These are phyloP conservation scores for Hortaea werneckii DNA, from an alignment of 2,329 filamentous ascomycete genomes.

Conservation along the genomic window DNA sequence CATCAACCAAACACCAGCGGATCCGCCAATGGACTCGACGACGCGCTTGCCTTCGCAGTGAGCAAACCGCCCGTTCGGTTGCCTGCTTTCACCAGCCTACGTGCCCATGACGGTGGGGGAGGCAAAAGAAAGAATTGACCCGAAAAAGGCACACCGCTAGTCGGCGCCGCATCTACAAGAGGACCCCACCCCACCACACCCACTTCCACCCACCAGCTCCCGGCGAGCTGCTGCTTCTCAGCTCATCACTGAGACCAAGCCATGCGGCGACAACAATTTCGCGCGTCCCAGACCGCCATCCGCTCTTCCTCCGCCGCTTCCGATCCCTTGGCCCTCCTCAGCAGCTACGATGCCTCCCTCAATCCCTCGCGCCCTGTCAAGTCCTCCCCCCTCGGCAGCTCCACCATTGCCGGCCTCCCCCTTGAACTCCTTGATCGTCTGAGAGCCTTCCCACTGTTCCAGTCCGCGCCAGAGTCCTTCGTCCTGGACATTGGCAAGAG, in stretches of 20 bases:
- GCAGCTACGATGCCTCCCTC: conserved; percentile 84
- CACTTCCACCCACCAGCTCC: no score
- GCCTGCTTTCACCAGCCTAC: no score
- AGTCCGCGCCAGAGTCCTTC: conserved; percentile 85
- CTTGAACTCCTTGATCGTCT: conserved; percentile 89
- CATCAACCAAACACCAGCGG: no score
- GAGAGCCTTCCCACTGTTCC: conserved; percentile 91
- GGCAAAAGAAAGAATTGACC: no score
- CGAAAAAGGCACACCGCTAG: no score
- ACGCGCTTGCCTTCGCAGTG: no score
- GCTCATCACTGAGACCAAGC: background rate
- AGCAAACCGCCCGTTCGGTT: no score
- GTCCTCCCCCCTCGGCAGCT: conserved; percentile 85
- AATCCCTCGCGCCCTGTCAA: conserved; percentile 83
- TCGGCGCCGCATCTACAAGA: no score
- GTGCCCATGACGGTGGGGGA: no score
- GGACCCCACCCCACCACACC: no score
- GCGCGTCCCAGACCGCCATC: conserved; percentile 11
- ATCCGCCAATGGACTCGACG: no score
- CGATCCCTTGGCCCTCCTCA: conserved; percentile 69
- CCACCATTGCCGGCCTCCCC: conserved; percentile 87
- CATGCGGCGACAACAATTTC: conserved; percentile 25
- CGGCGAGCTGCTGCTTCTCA: no score
- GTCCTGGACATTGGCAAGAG: conserved; percentile 81
- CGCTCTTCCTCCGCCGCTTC: conserved; percentile 25